Evolutionary conservation across 768 basidiomycete species (phyloP).

Genomic region (Tulasnella sp.): DNA sequence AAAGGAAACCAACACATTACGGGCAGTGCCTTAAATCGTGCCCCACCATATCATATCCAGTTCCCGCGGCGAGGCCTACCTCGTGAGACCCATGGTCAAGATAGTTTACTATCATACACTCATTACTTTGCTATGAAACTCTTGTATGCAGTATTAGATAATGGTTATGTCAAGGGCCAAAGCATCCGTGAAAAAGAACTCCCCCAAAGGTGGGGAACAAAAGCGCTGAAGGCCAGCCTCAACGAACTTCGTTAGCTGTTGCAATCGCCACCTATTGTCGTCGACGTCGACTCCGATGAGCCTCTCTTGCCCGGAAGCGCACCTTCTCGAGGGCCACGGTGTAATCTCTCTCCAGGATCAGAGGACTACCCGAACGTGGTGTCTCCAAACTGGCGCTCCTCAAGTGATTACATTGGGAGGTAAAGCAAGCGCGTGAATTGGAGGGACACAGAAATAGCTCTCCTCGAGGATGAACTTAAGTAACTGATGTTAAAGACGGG

Average conservation of each 20-base stretch:
- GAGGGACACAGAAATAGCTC: constrained; percentile 77
- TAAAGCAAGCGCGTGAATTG: constrained; percentile 77
- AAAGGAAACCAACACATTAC: too few species aligned
- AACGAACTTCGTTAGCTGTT: constrained; percentile 80
- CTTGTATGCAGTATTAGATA: too few species aligned
- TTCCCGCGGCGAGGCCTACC: too few species aligned
- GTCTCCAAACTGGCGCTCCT: constrained; percentile 91
- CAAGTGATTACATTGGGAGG: constrained; percentile 82
- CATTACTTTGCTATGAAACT: too few species aligned
- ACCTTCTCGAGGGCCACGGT: constrained; percentile 86
- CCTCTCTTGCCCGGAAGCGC: constrained; percentile 84
- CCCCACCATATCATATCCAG: too few species aligned
- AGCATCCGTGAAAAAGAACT: constrained; percentile 71
- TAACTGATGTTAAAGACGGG: constrained; percentile 51
- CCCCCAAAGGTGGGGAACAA: constrained; percentile 96
- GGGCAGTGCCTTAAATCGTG: too few species aligned
- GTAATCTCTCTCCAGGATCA: constrained; percentile 54
- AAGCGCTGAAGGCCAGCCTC: constrained; percentile 94
- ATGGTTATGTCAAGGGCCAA: too few species aligned
- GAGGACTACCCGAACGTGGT: constrained; percentile 90
- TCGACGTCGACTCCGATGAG: constrained; percentile 67
- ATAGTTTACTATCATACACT: too few species aligned
- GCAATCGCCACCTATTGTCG: constrained; percentile 84
- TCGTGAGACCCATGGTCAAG: too few species aligned
- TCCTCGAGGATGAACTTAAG: constrained; percentile 66